Base-by-base conservation (phyloP, 2,329 filamentous ascomycete genomes). In the Sclerotinia glacialis region DNA sequence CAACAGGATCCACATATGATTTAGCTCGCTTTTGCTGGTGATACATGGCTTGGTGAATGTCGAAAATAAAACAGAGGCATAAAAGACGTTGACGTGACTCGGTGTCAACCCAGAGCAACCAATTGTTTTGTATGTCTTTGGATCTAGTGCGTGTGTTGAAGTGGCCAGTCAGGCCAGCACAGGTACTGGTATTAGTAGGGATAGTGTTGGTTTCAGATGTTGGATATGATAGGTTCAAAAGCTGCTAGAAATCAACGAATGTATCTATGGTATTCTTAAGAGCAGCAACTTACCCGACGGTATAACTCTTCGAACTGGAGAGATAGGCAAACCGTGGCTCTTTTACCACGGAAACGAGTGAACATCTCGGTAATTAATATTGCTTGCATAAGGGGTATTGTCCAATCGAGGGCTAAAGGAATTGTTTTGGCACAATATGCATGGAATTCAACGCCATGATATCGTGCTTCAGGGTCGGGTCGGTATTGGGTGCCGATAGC, bases 11-110 rank as follows among this genome's bases (percentile, higher is more conserved):
- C 5, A 60, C 18, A 44, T 21, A 34, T 34, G 46, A 18, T 26
- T 68, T 67, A 21, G 58, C 54, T 47, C 64, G 67, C 11, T 68
- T 60, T 47, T 69, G 71, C 74, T 87, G 82, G 56, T 74, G 72
- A 71, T 84, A 86, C 69, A 82, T 78, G 69, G 83, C 81, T 72
- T 83, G 80, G 68, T 86, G 85, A 8, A 82, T 78, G 72, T 87
- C 85, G 66, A 85, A 77, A 64, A 85, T 76, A 74, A 86, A 85
- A 76, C 83, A 87, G 18, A 81, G 81, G 44, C 82, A 78, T n/a
- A 86, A 76, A 37, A 87, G 78, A 52, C 85, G 81, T 65, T 83
- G 81, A 65, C 78, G 79, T 9, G 82, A 78, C 75, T 88, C 85
- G 60, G 76, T 74, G 55, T 82, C 76, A 50, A 86, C 74, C 85